phyloP scores from a whole-genome alignment of 805 yeast genomes.

The Phaffomyces opuntiae region DNA sequence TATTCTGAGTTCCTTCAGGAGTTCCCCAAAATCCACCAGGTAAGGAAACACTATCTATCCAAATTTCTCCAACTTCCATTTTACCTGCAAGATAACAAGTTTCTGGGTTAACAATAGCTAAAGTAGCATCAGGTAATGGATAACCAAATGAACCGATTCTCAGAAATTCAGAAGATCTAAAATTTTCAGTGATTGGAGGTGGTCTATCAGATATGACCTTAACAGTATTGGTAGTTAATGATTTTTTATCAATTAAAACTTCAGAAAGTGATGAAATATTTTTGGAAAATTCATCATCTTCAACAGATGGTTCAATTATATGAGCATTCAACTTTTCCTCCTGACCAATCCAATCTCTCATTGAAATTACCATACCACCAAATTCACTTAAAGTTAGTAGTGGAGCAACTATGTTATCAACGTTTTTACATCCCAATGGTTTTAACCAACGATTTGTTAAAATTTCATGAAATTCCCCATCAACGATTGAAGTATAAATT shows the following conservation, averaged over 20 bases:
- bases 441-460: conserved; percentile 83
- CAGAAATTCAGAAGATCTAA: conserved; percentile 38
- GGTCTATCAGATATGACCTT: conserved; percentile 57
- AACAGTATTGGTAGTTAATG: conserved; percentile 65
- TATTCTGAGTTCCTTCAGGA: conserved; percentile 58
- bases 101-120: conserved; percentile 94
- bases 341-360: conserved; percentile 84
- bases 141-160: conserved; percentile 90
- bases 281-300: conserved; percentile 28
- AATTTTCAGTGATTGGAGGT: conserved; percentile 38
- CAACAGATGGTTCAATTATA: conserved; percentile 30
- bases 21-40: conserved; percentile 86
- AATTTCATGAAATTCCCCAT: conserved; percentile 87
- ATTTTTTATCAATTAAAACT: conserved; percentile 64
- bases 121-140: conserved; percentile 89
- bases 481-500: conserved; percentile 82
- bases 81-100: conserved; percentile 66
- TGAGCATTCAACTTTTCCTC: conserved; percentile 54
- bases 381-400: conserved; percentile 84
- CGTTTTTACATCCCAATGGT: conserved; percentile 79
- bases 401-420: conserved; percentile 78
- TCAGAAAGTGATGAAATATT: conserved; percentile 41
- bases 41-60: conserved; percentile 92
- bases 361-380: conserved; percentile 91
- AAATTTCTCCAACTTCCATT: conserved; percentile 87